Evolutionary conservation across 2,329 filamentous ascomycete genomes (phyloP), one percentile per base, ranked within the genome.

Genomic region (Fusarium sp.): DNA sequence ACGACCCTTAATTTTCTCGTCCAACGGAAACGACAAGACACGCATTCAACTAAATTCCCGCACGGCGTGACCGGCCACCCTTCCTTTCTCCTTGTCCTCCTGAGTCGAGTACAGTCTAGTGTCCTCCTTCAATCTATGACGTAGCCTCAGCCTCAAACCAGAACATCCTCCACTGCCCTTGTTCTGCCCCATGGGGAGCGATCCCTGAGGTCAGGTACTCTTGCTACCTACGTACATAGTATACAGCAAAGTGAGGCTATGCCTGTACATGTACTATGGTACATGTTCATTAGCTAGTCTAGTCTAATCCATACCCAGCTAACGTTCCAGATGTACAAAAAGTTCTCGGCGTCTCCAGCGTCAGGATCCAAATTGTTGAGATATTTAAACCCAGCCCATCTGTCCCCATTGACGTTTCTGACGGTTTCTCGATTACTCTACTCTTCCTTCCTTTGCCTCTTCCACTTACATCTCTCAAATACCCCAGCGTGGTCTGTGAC

Each of bases 141-240:
- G 49, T 53, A 53, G 34, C 13, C 49, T 53, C 49, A 53, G 49
- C 49, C 49, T 53, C 49, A 53, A 53, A 10, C 49, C 34, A 38
- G 20, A 5, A 25, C 24, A 32, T 18, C 27, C 41, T 59, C 59
- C 59, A 64, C 59, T 40, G 59, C 34, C 62, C 62, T 58, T 62
- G 47, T 66, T 45, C 63, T 54, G 59, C 60, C 63, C 63, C 63
- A 65, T 66, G 63, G 63, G 63, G 63, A 59, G 40, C 24, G 13
- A 46, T 54, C 29, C 47, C 48, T 47, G 61, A 45, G 61, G 45
- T 46, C 34, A 20, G n/a, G 30, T 47, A 25, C 15, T 41, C 8
- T n/a, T 8, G 30, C 38, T 32, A 58, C 27, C 27, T 29, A 29
- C 25, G 9, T 27, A 27, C 27, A 27, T 34, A 60, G 6, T 27